These are phyloP conservation scores for Backusella parvicylindrica DNA, from an alignment of 192 early-diverging fungal genomes.

Conservation along the genomic window DNA sequence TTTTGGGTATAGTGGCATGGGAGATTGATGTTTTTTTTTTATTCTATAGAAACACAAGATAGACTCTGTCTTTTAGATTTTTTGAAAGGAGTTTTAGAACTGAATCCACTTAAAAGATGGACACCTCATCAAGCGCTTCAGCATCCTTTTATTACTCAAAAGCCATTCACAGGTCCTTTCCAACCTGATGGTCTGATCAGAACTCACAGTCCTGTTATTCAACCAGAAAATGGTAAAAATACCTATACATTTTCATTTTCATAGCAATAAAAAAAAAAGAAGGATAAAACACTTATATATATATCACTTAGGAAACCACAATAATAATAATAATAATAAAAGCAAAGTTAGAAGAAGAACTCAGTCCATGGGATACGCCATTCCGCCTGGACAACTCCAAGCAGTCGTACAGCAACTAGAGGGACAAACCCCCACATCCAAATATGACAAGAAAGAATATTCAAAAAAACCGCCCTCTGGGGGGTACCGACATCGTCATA, in stretches of 20 bases:
- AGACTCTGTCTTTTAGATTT: constrained; percentile 87
- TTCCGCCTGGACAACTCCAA: neutral
- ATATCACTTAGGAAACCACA: neutral
- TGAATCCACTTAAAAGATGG: constrained; percentile 93
- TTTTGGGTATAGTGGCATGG: too few relatives aligned
- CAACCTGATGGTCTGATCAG: constrained; percentile 34
- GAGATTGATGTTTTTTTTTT: neutral
- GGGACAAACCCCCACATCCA: neutral
- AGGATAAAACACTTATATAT: neutral
- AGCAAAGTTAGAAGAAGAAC: neutral
- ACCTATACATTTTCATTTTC: neutral
- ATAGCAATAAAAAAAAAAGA: too few relatives aligned
- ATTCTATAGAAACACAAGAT: constrained; percentile 57
- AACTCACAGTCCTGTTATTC: neutral
- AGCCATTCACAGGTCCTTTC: constrained; percentile 70
- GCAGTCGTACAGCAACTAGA: neutral
- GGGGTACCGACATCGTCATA: constrained; percentile 15
- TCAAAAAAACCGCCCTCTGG: neutral
- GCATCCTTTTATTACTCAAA: constrained; percentile 96
- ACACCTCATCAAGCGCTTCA: constrained; percentile 88
- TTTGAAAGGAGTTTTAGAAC: constrained; percentile 76
- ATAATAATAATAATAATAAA: neutral
- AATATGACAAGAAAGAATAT: neutral
- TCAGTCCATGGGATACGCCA: neutral
- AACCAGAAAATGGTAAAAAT: neutral